A percentile compares a stretch with the other conserved stretches of the same genome.
Conservation (phyloP, 1,284 basidiomycete species). For the Sanguinoderma infundibulare region DNA sequence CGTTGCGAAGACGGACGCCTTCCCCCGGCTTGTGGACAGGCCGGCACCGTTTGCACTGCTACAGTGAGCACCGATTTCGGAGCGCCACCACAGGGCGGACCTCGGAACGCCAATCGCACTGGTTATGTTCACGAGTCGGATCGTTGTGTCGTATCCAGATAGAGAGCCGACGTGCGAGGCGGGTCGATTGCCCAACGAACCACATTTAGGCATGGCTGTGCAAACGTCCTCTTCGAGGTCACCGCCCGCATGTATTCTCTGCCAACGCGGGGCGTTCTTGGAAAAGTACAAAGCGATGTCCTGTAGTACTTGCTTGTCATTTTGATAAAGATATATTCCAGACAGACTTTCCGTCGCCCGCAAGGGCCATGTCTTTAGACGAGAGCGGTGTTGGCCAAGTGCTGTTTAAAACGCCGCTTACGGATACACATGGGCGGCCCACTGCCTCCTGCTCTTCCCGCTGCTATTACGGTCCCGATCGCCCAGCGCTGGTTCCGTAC, state of each 20-base stretch:
- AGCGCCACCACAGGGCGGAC: not conserved
- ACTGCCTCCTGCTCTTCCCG: no score
- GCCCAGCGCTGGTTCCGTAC: no score
- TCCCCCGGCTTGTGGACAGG: slow-evolving; percentile 73
- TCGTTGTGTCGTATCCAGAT: not conserved
- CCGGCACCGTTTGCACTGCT: slow-evolving; percentile 52
- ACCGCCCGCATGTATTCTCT: no score
- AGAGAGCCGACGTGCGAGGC: not conserved
- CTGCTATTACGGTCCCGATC: no score
- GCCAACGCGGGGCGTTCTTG: not conserved
- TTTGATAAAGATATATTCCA: no score
- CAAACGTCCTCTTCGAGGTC: no score
- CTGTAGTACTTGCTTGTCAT: no score
- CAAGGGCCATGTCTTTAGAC: not conserved
- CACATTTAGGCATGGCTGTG: not conserved
- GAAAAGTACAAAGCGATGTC: not conserved
- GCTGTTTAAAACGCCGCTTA: not conserved
- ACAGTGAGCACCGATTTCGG: slow-evolving; percentile 22
- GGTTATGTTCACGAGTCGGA: not conserved
- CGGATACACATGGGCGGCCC: no score
- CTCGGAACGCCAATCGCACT: not conserved
- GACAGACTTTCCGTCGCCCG: not conserved
- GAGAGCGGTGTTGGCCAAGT: not conserved
- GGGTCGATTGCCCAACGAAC: not conserved
- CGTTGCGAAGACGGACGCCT: slow-evolving; percentile 80